Evolutionary conservation across 495 filamentous ascomycete species (phyloP).

Genomic region (Pyrenula aspistea): DNA sequence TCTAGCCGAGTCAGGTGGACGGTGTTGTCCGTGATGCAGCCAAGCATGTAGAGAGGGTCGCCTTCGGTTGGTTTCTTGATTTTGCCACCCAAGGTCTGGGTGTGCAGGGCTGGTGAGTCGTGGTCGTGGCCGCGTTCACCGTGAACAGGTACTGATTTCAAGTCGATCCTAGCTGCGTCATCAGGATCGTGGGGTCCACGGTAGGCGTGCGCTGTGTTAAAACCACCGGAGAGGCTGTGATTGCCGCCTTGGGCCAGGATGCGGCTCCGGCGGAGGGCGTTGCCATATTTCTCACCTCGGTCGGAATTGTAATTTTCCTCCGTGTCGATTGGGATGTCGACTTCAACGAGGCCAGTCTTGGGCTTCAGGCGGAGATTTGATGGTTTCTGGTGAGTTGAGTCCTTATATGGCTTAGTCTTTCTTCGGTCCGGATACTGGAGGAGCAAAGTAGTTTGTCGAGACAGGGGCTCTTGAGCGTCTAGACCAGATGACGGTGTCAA

Average conservation of each 20-base stretch:
- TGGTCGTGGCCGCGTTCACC: constrained; percentile 6
- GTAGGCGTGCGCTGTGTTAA: constrained; percentile 28
- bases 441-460: constrained; percentile 40
- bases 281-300: constrained; percentile 54
- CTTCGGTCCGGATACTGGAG: constrained; percentile 58
- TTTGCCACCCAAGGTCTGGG: constrained; percentile 53
- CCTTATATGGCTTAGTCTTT: constrained; percentile 40
- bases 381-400: constrained; percentile 38
- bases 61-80: constrained; percentile 43
- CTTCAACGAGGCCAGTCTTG: constrained; percentile 54
- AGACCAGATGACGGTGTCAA: constrained; percentile 29
- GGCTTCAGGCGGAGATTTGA: constrained; percentile 54
- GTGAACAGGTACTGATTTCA: constrained; percentile 15
- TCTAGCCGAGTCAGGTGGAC: constrained; percentile 58
- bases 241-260: constrained; percentile 43
- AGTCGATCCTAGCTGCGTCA: constrained; percentile 19
- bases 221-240: constrained; percentile 46
- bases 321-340: constrained; percentile 59
- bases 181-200: constrained; percentile 24
- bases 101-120: constrained; percentile 16
- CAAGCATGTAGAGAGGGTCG: constrained; percentile 60
- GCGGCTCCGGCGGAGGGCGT: constrained; percentile 46
- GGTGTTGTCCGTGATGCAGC: constrained; percentile 51
- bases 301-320: constrained; percentile 48
- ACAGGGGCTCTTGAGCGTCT: constrained; percentile 25